These are phyloP conservation scores for Astragalus membranaceus DNA, from an alignment of 306 rosid genomes.

Conservation along the genomic window DNA sequence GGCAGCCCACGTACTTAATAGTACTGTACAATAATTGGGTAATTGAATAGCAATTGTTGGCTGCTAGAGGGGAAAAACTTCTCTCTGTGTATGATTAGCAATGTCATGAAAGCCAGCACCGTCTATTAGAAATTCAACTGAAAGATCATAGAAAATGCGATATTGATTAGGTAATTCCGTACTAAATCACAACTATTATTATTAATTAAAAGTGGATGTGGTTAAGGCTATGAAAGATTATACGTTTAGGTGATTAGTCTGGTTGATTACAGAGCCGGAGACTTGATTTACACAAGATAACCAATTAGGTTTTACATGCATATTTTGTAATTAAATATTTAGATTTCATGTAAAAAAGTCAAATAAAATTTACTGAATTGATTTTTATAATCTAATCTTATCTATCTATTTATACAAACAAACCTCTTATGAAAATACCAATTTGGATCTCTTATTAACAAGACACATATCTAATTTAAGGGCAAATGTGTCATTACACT, in stretches of 20 bases:
- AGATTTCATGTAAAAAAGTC: too few species aligned
- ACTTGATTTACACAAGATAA: slow-evolving; percentile 22
- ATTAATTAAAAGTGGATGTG: slow-evolving; percentile 26
- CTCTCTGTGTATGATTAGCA: not conserved
- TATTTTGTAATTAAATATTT: too few species aligned
- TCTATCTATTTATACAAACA: too few species aligned
- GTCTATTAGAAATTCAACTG: slow-evolving; percentile 9
- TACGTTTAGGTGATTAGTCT: slow-evolving; percentile 43
- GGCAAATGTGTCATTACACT: too few species aligned
- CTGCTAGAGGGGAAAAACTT: not conserved
- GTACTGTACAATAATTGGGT: too few species aligned
- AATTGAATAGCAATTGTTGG: not conserved
- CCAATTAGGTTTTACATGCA: too few species aligned
- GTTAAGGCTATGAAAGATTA: slow-evolving; percentile 36
- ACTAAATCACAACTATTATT: slow-evolving; percentile 27
- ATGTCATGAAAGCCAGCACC: not conserved
- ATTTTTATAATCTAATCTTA: too few species aligned
- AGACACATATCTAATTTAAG: too few species aligned
- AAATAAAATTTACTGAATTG: too few species aligned
- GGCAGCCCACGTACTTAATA: too few species aligned
- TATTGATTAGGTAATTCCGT: slow-evolving; percentile 42
- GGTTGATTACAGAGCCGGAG: slow-evolving; percentile 32
- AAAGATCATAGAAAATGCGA: slow-evolving; percentile 16
- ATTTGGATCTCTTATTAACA: too few species aligned
- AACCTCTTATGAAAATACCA: too few species aligned